phyloP scores from a whole-genome alignment of 306 rosid species.

The Acmispon strigosus region DNA sequence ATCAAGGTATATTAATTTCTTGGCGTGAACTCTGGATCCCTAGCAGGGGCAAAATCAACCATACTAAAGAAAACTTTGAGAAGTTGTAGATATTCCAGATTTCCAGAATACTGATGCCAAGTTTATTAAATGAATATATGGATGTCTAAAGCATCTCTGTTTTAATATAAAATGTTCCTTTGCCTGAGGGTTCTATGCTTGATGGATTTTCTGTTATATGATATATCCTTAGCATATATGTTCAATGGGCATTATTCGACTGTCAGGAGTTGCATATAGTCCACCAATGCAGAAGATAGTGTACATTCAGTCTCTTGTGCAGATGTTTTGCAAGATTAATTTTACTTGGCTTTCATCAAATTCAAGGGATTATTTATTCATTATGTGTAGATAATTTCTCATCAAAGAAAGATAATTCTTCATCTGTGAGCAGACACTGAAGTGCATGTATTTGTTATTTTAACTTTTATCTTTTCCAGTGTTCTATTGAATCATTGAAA shows the following conservation, averaged over 20 bases:
- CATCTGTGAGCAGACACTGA: background rate
- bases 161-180: background rate
- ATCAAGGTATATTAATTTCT: constrained; percentile 44
- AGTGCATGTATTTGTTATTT: background rate
- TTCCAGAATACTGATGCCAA: background rate
- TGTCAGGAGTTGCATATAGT: background rate
- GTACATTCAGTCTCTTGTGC: background rate
- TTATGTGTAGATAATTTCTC: background rate
- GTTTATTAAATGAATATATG: background rate
- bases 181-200: background rate
- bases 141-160: background rate
- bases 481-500: background rate
- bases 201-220: background rate
- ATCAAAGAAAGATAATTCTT: background rate
- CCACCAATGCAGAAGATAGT: background rate
- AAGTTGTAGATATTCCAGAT: background rate
- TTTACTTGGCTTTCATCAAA: background rate
- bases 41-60: background rate
- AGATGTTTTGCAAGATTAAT: background rate
- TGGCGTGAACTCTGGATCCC: constrained; percentile 1
- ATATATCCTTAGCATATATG: background rate
- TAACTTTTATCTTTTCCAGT: background rate
- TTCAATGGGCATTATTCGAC: background rate
- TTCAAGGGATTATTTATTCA: background rate
- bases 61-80: background rate